phyloP scores from a whole-genome alignment of 2,329 filamentous ascomycete genomes.

The Tolypocladium guangdongense region DNA sequence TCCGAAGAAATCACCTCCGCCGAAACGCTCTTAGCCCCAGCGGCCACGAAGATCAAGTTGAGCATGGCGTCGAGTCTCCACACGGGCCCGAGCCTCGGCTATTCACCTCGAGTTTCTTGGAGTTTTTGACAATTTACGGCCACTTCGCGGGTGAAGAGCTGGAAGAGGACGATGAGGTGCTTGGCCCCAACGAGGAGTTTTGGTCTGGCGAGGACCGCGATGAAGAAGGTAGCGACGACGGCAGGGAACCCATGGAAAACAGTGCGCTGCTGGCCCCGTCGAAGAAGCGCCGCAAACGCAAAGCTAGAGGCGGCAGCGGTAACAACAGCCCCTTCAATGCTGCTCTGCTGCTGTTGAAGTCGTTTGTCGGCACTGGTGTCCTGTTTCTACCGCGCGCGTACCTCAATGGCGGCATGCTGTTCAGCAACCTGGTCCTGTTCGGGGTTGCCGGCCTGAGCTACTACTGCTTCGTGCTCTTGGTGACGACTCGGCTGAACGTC shows the following conservation, averaged over 20 bases:
- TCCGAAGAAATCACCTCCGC: slow-evolving; percentile 80
- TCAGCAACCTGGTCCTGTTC: slow-evolving; percentile 86
- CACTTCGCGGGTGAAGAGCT: slow-evolving; percentile 96
- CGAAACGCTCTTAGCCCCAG: slow-evolving; percentile 57
- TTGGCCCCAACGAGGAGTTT: slow-evolving; percentile 85
- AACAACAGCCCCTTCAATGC: slow-evolving; percentile 72
- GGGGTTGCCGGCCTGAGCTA: slow-evolving; percentile 80
- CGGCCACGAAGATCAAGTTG: slow-evolving; percentile 18
- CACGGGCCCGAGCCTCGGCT: slow-evolving; percentile 36
- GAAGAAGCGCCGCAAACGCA: slow-evolving; percentile 62
- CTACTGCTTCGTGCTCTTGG: slow-evolving; percentile 92
- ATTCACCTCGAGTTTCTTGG: slow-evolving; percentile 86
- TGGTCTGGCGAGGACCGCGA: slow-evolving; percentile 63
- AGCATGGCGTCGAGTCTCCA: slow-evolving; percentile 23
- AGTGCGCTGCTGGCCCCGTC: slow-evolving; percentile 74
- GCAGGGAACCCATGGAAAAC: slow-evolving; percentile 74
- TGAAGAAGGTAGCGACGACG: slow-evolving; percentile 51
- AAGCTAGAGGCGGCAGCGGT: slow-evolving; percentile 60
- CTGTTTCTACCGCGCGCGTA: slow-evolving; percentile 88
- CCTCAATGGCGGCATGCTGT: slow-evolving; percentile 93
- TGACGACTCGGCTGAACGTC: slow-evolving; percentile 73
- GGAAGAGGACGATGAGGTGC: slow-evolving; percentile 88
- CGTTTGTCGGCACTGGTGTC: slow-evolving; percentile 93
- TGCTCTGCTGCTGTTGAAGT: slow-evolving; percentile 81
- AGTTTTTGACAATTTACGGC: slow-evolving; percentile 89